phyloP scores from a whole-genome alignment of 495 filamentous ascomycete species.

The Neurospora sp. region DNA sequence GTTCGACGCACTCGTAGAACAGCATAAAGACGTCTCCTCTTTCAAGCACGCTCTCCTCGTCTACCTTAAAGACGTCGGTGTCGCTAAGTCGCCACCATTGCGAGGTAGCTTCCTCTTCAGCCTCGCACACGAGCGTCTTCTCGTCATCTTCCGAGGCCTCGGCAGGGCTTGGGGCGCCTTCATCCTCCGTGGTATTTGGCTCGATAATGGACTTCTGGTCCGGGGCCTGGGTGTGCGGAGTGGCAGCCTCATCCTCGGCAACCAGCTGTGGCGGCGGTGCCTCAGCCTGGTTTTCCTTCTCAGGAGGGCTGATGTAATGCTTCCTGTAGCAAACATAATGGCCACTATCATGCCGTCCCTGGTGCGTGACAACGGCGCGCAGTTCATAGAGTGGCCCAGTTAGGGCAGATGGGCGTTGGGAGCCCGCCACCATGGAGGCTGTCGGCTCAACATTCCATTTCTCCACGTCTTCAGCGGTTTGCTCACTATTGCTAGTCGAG shows the following conservation, averaged over 20 bases:
- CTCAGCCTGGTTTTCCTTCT: background rate
- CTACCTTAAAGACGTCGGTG: slow-evolving; percentile 64
- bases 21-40: slow-evolving; percentile 93
- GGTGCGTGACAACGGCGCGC: slow-evolving; percentile 78
- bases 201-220: background rate
- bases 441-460: slow-evolving; percentile 57
- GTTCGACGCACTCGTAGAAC: slow-evolving; percentile 71
- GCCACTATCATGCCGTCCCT: slow-evolving; percentile 84
- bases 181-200: background rate
- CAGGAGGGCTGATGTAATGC: slow-evolving; percentile 23
- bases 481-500: slow-evolving; percentile 1
- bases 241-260: background rate
- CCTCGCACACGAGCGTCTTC: background rate
- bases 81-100: slow-evolving; percentile 83
- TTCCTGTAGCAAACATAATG: slow-evolving; percentile 89
- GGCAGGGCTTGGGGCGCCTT: background rate
- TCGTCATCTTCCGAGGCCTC: slow-evolving; percentile 4
- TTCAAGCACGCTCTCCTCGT: slow-evolving; percentile 59
- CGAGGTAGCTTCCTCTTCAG: slow-evolving; percentile 21
- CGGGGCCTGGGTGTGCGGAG: background rate
- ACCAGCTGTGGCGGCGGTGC: slow-evolving; percentile 1
- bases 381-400: slow-evolving; percentile 64
- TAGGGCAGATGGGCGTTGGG: slow-evolving; percentile 26
- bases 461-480: slow-evolving; percentile 34
- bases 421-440: slow-evolving; percentile 55